Percentiles rank a stretch among this genome's conserved stretches.
phyloP scores from a whole-genome alignment of 495 filamentous ascomycete genomes.

The Tuber aestivum region DNA sequence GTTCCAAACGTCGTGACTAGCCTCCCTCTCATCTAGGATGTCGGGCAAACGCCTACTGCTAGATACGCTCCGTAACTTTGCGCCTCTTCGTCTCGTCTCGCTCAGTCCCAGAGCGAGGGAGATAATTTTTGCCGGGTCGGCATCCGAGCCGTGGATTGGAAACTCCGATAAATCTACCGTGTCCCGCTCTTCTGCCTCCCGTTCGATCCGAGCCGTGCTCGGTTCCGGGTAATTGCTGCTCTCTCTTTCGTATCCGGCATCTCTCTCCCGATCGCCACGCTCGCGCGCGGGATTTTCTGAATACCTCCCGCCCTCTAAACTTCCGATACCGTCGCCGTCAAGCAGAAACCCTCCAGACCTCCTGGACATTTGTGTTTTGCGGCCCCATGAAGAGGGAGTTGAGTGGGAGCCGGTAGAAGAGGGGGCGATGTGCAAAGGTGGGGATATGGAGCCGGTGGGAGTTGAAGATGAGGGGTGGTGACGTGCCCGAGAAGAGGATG shows the following conservation, averaged over 20 bases:
- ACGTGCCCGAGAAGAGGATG: slow-evolving; percentile 19
- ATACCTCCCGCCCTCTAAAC: slow-evolving; percentile 8
- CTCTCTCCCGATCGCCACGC: background rate
- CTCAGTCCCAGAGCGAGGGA: slow-evolving; percentile 31
- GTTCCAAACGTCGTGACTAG: slow-evolving; percentile 9
- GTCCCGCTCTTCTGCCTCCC: slow-evolving; percentile 16
- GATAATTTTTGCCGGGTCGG: slow-evolving; percentile 29
- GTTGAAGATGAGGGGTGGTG: slow-evolving; percentile 27
- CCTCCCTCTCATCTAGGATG: slow-evolving; percentile 7
- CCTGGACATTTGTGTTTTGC: slow-evolving; percentile 10
- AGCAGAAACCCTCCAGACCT: slow-evolving; percentile 38
- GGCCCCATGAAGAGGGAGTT: slow-evolving; percentile 23
- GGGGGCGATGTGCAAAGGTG: slow-evolving; percentile 9
- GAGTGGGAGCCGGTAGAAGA: slow-evolving; percentile 21
- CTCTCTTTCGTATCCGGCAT: background rate
- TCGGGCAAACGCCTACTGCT: slow-evolving; percentile 20
- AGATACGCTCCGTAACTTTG: slow-evolving; percentile 25
- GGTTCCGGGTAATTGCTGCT: background rate
- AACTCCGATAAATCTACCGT: slow-evolving; percentile 11
- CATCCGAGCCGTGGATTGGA: background rate
- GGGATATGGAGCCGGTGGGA: slow-evolving; percentile 18
- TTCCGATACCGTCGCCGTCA: slow-evolving; percentile 19
- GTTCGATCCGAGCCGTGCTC: slow-evolving; percentile 4
- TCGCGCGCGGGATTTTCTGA: slow-evolving; percentile 5
- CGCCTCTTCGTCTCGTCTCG: slow-evolving; percentile 15